Evolutionary conservation across 352 stramenopile species (phyloP), one percentile per base, ranked within the genome.

Genomic region (Phytophthora chlamydospora): DNA sequence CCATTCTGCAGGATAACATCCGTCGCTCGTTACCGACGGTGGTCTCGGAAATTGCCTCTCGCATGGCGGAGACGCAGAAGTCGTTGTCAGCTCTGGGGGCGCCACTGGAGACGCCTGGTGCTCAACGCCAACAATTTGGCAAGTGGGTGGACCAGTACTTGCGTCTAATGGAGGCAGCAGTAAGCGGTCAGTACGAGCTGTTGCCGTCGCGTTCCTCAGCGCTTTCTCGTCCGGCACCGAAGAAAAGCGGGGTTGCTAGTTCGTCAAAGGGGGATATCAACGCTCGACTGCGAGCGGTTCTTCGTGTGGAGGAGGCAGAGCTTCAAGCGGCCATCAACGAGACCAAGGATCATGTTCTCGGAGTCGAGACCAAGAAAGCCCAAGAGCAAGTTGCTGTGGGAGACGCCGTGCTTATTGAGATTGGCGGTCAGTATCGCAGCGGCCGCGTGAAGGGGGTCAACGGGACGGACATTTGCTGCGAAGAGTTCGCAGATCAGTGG

Each of bases 1-100:
- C 57, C 6, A 83, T 86, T 29, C 46, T 89, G 50, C 65, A 85
- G n/a, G 57, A 75, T 33, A 85, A 82, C 29, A 83, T 86, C 19
- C 62, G 67, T 33, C 70, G 67, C 1, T 76, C 74, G 9, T 58
- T 85, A 56, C 78, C 76, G 0, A 67, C 58, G n/a, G 75, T 88
- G 10, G 62, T 84, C 16, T 13, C 50, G 11, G 74, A 85, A 56
- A 85, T 89, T 19, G 62, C 51, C 19, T 48, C 59, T 6, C 62
- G 56, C 9, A 67, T 82, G 13, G 55, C 42, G 7, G 32, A 52
- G 12, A 68, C 57, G 0, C 35, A 68, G 14, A 51, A 58, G 10
- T 47, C 67, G 27, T 42, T 85, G 36, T 31, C 14, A 1, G 45
- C 10, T 2, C 33, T 88, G 14, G 78, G 75, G 12, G 39, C 54